These are phyloP conservation scores for Phyllosticta capitalensis DNA, from an alignment of 2,329 filamentous ascomycete genomes.

Conservation along the genomic window DNA sequence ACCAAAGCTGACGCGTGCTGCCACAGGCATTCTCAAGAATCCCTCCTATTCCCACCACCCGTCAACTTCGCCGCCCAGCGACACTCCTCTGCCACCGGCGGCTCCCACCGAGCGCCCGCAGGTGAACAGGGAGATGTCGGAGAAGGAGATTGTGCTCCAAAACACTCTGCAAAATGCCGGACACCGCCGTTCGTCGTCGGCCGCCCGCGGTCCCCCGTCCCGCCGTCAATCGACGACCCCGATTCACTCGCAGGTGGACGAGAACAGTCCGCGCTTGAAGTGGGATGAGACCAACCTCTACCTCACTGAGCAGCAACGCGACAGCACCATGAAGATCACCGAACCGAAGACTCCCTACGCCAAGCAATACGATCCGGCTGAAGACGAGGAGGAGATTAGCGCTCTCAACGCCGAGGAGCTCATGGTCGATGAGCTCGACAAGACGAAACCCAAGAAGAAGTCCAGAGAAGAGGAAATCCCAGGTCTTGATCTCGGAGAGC, in stretches of 20 bases:
- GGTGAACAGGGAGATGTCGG: slow-evolving; percentile 46
- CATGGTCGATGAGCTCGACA: slow-evolving; percentile 58
- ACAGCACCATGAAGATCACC: slow-evolving; percentile 95
- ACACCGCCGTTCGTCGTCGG: slow-evolving; percentile 71
- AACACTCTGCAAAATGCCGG: slow-evolving; percentile 95
- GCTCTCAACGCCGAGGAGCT: slow-evolving; percentile 61
- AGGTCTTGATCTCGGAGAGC: slow-evolving; percentile 82
- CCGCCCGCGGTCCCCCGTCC: slow-evolving; percentile 55
- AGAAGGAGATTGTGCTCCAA: slow-evolving; percentile 84
- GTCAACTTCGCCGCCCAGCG: slow-evolving; percentile 36
- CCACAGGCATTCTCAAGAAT: slow-evolving; percentile 86
- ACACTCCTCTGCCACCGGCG: slow-evolving; percentile 23
- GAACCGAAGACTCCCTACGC: slow-evolving; percentile 98
- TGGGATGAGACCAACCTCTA: slow-evolving; percentile 99
- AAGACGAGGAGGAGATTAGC: slow-evolving; percentile 68
- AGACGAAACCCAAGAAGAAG: slow-evolving; percentile 37
- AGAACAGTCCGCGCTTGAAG: slow-evolving; percentile 68
- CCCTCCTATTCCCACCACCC: slow-evolving; percentile 40
- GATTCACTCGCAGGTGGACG: slow-evolving; percentile 43
- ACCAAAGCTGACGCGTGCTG: slow-evolving; percentile 8
- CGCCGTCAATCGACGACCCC: slow-evolving; percentile 58
- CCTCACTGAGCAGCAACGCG: slow-evolving; percentile 90
- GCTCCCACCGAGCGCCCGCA: slow-evolving; percentile 31
- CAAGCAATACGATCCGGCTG: slow-evolving; percentile 77
- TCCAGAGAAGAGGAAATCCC: slow-evolving; percentile 71